A percentile compares a stretch with the other conserved stretches of the same genome.
phyloP scores from a whole-genome alignment of 2,329 filamentous ascomycete species.

The Xylariaceae sp. region DNA sequence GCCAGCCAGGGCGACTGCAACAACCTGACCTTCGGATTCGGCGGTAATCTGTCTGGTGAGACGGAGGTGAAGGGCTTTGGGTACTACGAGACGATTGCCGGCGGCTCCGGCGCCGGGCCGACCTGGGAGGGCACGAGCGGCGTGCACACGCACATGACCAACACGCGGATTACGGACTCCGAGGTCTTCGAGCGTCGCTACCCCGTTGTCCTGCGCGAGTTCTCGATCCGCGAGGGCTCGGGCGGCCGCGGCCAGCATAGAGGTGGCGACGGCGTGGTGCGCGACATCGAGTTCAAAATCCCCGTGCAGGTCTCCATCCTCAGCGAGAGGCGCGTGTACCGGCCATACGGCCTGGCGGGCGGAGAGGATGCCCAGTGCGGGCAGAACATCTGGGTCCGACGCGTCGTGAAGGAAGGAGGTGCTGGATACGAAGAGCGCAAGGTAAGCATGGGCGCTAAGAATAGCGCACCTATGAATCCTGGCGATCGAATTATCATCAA shows the following conservation, averaged over 20 bases:
- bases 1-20: conserved; percentile 71
- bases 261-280: conserved; percentile 63
- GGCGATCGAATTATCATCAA: conserved; percentile 73
- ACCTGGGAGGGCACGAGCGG: conserved; percentile 64
- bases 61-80: conserved; percentile 62
- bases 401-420: conserved; percentile 49
- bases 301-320: conserved; percentile 67
- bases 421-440: conserved; percentile 52
- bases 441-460: conserved; percentile 74
- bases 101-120: conserved; percentile 64
- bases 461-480: conserved; percentile 67
- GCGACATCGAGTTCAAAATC: conserved; percentile 69
- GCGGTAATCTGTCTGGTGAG: conserved; percentile 53
- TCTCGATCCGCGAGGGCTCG: conserved; percentile 53
- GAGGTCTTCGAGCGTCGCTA: conserved; percentile 71
- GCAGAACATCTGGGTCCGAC: conserved; percentile 80
- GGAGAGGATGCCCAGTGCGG: conserved; percentile 75
- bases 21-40: conserved; percentile 73
- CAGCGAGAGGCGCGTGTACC: conserved; percentile 65
- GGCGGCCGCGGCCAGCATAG: conserved; percentile 56
- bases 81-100: conserved; percentile 74
- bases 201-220: conserved; percentile 62
- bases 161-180: conserved; percentile 69
- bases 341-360: conserved; percentile 75
- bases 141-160: conserved; percentile 73